Base-by-base conservation (phyloP, 768 basidiomycete species). In the Tricholoma furcatifolium region DNA sequence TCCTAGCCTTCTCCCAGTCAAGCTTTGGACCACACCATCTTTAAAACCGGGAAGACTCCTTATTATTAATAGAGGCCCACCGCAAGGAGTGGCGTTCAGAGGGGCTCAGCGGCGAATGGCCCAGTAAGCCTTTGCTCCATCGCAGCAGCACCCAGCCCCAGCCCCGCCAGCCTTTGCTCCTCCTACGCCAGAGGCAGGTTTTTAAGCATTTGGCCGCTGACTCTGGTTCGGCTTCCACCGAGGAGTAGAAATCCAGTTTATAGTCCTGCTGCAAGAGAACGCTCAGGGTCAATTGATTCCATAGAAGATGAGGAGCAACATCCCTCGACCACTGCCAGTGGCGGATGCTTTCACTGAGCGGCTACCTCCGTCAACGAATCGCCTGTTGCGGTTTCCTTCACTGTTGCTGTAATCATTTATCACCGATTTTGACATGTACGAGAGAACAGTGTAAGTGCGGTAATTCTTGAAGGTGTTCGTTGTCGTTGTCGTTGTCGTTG, bases 341-440 rank as follows among this genome's bases (percentile, higher is more conserved):
- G n/a, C 64, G 12, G 62, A 43, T 17, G 42, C 62, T 6, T 59
- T 60, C 6, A 57, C 64, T 0, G 73, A 76, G 42, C 68, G 0
- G 70, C 63, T 10, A 75, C 79, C 2, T 62, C 77, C n/a, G 74
- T 81, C 18, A 74, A 68, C 8, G 79, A 81, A 60, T 81, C 77
- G 0, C 78, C 83, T 1, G 67, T 83, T 20, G 75, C 81, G 0
- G 67, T 79, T 14, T 74, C 78, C 1, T 85, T 77, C 53, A 38
- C 36, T 38, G 27, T 38, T 38, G 12, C 36, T 10, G 36, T 15
- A 15, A 3, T 38, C 11, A 4, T 11, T 4, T 38, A 38, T 15
- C 15, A 35, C 34, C 11, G n/a, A 41, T 17, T 18, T 20, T 9
- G n/a, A n/a, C 20, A 41, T n/a, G n/a, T n/a, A n/a, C n/a, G n/a